phyloP scores from a whole-genome alignment of 805 yeast species.

The Candida nitratophila region DNA sequence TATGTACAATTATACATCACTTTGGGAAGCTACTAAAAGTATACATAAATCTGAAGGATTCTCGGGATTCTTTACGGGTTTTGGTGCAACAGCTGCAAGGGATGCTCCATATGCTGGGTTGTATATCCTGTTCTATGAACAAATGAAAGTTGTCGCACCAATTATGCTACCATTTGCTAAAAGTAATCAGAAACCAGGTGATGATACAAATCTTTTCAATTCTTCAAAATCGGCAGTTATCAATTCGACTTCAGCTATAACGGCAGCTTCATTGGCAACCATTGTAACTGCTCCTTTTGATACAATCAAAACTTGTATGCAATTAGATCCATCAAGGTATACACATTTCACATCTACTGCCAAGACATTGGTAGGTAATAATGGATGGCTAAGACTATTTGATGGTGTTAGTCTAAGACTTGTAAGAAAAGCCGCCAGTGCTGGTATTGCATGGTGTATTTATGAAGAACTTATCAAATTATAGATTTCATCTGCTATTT shows the following conservation, averaged over 20 bases:
- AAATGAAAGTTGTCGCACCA: conserved; percentile 55
- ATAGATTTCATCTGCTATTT: conserved; percentile 2
- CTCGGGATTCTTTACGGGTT: conserved; percentile 78
- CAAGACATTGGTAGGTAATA: conserved; percentile 32
- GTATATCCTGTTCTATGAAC: conserved; percentile 80
- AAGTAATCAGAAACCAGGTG: background rate
- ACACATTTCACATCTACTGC: conserved; percentile 35
- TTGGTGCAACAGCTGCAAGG: conserved; percentile 76
- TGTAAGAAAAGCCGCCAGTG: conserved; percentile 79
- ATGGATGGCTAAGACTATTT: conserved; percentile 52
- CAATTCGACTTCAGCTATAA: conserved; percentile 69
- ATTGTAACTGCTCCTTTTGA: conserved; percentile 92
- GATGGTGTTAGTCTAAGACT: conserved; percentile 80
- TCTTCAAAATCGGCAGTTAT: conserved; percentile 34
- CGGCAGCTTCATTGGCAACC: conserved; percentile 76
- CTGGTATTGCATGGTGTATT: conserved; percentile 96
- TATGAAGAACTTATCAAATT: conserved; percentile 77
- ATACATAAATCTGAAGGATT: conserved; percentile 49
- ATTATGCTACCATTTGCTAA: conserved; percentile 17
- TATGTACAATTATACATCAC: conserved; percentile 58
- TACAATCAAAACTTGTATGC: conserved; percentile 88
- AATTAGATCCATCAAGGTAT: conserved; percentile 50
- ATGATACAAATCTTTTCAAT: conserved; percentile 4
- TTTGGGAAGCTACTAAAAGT: conserved; percentile 51
- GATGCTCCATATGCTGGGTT: conserved; percentile 97